Percentiles rank a stretch among this genome's conserved stretches.
phyloP scores from a whole-genome alignment of 2,329 filamentous ascomycete species.

The Epichloe elymi region DNA sequence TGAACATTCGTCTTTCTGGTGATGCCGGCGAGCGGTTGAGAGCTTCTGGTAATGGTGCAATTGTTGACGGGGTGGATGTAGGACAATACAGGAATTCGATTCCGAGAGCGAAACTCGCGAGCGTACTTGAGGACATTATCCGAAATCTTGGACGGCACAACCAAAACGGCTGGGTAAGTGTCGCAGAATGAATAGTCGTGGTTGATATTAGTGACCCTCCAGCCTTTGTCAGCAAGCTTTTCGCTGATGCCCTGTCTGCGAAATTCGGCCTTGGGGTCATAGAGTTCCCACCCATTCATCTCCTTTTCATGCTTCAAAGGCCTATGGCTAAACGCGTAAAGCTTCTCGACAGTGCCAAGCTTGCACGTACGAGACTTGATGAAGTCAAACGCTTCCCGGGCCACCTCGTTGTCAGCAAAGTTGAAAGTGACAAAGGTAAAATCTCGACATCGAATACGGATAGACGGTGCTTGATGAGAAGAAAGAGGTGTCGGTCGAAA shows the following conservation, averaged over 20 bases:
- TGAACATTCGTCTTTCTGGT: slow-evolving; percentile 83
- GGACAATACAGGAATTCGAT: slow-evolving; percentile 76
- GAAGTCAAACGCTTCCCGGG: slow-evolving; percentile 76
- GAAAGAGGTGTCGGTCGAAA: slow-evolving; percentile 60
- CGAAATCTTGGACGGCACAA: slow-evolving; percentile 81
- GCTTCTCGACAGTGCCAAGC: slow-evolving; percentile 68
- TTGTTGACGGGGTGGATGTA: slow-evolving; percentile 97
- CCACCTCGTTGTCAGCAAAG: slow-evolving; percentile 60
- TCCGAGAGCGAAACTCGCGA: slow-evolving; percentile 73
- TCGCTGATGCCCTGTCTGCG: slow-evolving; percentile 74
- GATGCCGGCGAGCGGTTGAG: slow-evolving; percentile 80
- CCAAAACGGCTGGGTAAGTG: slow-evolving; percentile 77
- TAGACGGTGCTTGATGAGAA: slow-evolving; percentile 61
- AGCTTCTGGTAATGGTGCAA: slow-evolving; percentile 89
- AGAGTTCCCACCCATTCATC: slow-evolving; percentile 70
- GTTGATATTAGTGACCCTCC: slow-evolving; percentile 87
- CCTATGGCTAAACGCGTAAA: slow-evolving; percentile 81
- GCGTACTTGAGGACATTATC: slow-evolving; percentile 95
- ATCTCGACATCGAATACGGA: slow-evolving; percentile 81
- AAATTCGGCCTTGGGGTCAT: slow-evolving; percentile 78
- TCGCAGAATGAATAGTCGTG: slow-evolving; percentile 80
- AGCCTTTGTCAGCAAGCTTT: slow-evolving; percentile 64
- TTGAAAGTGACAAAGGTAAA: slow-evolving; percentile 91
- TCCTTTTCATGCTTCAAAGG: slow-evolving; percentile 60
- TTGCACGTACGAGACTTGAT: slow-evolving; percentile 73